Conservation (phyloP, 2,329 filamentous ascomycete genomes). For the Lachnellula subtilissima region DNA sequence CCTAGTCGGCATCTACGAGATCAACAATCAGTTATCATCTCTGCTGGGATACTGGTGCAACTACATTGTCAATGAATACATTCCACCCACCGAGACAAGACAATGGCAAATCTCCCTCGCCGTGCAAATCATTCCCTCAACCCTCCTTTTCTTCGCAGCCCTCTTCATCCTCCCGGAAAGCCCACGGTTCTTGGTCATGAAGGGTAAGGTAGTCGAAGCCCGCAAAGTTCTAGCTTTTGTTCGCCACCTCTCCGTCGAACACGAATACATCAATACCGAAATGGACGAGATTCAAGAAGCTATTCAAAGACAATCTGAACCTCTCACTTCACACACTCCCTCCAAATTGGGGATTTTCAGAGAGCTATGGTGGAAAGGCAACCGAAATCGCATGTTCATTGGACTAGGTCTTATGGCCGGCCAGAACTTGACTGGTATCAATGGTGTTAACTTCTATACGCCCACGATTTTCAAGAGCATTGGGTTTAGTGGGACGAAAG, state of each 20-base stretch:
- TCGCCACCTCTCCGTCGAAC: slow-evolving; percentile 49
- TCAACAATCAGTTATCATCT: slow-evolving; percentile 60
- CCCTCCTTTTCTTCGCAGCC: slow-evolving; percentile 55
- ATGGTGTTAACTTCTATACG: slow-evolving; percentile 72
- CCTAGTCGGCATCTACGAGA: slow-evolving; percentile 62
- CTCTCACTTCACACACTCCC: slow-evolving; percentile 53
- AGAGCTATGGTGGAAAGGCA: slow-evolving; percentile 48
- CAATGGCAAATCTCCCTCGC: slow-evolving; percentile 62
- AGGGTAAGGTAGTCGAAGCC: slow-evolving; percentile 55
- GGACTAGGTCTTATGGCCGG: slow-evolving; percentile 72
- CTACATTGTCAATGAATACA: slow-evolving; percentile 47
- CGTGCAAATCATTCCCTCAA: slow-evolving; percentile 62
- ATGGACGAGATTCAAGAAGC: slow-evolving; percentile 66
- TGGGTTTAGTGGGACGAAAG: slow-evolving; percentile 52
- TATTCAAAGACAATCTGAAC: slow-evolving; percentile 62
- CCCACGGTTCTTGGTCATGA: slow-evolving; percentile 64
- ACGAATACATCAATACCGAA: slow-evolving; percentile 69
- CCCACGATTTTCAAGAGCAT: slow-evolving; percentile 64
- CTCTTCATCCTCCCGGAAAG: slow-evolving; percentile 58
- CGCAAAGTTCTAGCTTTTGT: slow-evolving; percentile 60
- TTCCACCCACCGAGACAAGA: slow-evolving; percentile 38
- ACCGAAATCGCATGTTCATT: slow-evolving; percentile 56
- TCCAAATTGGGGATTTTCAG: slow-evolving; percentile 37
- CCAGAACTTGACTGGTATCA: slow-evolving; percentile 74
- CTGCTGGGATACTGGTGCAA: slow-evolving; percentile 63